phyloP scores from a whole-genome alignment of 495 filamentous ascomycete species.

The Copromyces sp. region DNA sequence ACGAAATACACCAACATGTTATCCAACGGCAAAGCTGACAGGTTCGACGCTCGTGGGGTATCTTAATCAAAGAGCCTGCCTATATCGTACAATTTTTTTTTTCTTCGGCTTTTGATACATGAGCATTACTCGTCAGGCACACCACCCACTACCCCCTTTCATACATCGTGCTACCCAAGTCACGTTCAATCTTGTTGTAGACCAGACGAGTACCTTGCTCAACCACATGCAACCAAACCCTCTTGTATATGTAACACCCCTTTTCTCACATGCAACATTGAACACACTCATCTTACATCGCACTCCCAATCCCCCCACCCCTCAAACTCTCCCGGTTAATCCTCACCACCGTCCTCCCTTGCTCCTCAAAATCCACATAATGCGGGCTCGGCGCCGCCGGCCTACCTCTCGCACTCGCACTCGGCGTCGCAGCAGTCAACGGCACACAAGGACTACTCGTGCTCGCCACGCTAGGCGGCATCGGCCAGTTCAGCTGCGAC shows the following conservation, averaged over 20 bases:
- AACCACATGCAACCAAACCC: neutral
- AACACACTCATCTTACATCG: neutral
- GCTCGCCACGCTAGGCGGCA: neutral
- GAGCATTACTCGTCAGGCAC: neutral
- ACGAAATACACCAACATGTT: neutral
- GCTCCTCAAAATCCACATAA: neutral
- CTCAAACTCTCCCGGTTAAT: neutral
- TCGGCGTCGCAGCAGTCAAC: neutral
- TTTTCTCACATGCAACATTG: too few relatives aligned
- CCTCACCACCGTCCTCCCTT: neutral
- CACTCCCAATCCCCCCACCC: neutral
- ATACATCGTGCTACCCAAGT: neutral
- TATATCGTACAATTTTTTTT: too few relatives aligned
- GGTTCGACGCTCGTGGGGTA: neutral
- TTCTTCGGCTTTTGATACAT: neutral
- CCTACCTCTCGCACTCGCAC: neutral
- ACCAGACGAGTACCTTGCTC: neutral
- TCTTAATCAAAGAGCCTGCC: neutral
- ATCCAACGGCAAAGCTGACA: neutral
- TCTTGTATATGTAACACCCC: too few relatives aligned
- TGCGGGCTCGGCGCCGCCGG: neutral
- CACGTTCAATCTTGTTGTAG: neutral
- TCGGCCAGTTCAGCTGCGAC: neutral
- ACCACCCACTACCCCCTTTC: neutral
- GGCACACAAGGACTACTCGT: neutral